Base-by-base conservation (phyloP, 495 filamentous ascomycete genomes). In the Penicillium turbatum region DNA sequence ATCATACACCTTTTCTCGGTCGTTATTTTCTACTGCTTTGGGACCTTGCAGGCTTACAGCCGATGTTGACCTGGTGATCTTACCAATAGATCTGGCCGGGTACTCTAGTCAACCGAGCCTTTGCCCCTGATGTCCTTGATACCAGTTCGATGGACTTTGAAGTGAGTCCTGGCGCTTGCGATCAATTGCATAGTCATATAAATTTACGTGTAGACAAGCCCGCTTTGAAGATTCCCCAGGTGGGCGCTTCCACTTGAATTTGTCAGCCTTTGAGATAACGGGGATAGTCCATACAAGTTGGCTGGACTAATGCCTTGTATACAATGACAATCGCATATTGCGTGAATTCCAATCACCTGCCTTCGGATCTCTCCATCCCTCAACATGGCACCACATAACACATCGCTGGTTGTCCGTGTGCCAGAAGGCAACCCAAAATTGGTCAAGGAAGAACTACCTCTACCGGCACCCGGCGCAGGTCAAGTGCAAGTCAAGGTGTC, bases 401-500 rank as follows among this genome's bases (percentile, higher is more conserved):
- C 35, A 19, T 39, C 47, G 5, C 36, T 50, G 0, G 6, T 58
- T n/a, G 19, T 54, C 21, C 24, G 45, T n/a, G 44, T 49, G 11
- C 15, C 31, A 32, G 31, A 24, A 31, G 31, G 49, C 4, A 6
- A 48, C 3, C 21, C 37, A 26, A 39, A 34, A 21, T 36, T 45
- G 26, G 38, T 48, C 24, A 34, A 54, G 36, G 55, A 50, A 40
- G 24, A 53, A 40, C 37, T 19, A 39, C 39, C 29, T 7, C 26
- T 49, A 13, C 45, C 37, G 1, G 15, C 12, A 2, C 39, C 50
- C 30, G 13, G 30, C 11, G 12, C 27, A 12, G 32, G 37, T 36
- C 55, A 53, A 34, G 51, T 54, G 24, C 56, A 45, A 19, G 59
- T 67, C 13, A 67, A 68, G 26, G 12, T 69, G 5, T 65, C 59